Conservation (phyloP, 164 flowering plant genomes). For the Santalum album region DNA sequence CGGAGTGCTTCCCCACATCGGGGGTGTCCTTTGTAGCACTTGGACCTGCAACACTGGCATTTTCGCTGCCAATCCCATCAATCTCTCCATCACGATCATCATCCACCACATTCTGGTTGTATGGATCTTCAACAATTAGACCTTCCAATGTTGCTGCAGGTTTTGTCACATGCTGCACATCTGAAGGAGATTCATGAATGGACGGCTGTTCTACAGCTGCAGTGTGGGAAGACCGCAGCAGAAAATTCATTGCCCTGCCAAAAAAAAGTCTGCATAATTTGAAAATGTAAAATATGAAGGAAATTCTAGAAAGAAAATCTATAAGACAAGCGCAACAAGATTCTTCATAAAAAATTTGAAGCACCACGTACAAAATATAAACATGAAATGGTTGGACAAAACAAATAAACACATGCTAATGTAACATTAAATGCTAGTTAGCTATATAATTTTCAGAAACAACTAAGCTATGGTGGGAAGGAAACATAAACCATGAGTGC, state of each 20-base stretch:
- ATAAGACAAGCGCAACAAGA: too few species aligned
- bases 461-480: too few species aligned
- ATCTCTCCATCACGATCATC: slow-evolving; percentile 26
- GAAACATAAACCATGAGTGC: too few species aligned
- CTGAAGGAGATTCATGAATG: slow-evolving; percentile 22
- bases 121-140: slow-evolving; percentile 68
- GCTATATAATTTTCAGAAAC: too few species aligned
- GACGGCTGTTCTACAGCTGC: slow-evolving; percentile 28
- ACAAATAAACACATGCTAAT: too few species aligned
- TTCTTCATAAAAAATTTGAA: too few species aligned
- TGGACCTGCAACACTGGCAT: slow-evolving; percentile 17
- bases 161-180: slow-evolving; percentile 16
- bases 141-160: slow-evolving; percentile 53
- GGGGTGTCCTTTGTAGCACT: slow-evolving; percentile 22
- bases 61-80: slow-evolving; percentile 25
- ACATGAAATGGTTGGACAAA: too few species aligned
- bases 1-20: slow-evolving; percentile 30
- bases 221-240: slow-evolving; percentile 46
- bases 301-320: too few species aligned
- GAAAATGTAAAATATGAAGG: too few species aligned
- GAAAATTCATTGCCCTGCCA: slow-evolving; percentile 59
- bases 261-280: slow-evolving; percentile 22
- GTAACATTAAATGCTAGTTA: too few species aligned
- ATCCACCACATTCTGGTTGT: slow-evolving; percentile 15
- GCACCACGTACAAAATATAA: too few species aligned